phyloP scores from a whole-genome alignment of 805 yeast genomes.

The Lachancea meyersii region DNA sequence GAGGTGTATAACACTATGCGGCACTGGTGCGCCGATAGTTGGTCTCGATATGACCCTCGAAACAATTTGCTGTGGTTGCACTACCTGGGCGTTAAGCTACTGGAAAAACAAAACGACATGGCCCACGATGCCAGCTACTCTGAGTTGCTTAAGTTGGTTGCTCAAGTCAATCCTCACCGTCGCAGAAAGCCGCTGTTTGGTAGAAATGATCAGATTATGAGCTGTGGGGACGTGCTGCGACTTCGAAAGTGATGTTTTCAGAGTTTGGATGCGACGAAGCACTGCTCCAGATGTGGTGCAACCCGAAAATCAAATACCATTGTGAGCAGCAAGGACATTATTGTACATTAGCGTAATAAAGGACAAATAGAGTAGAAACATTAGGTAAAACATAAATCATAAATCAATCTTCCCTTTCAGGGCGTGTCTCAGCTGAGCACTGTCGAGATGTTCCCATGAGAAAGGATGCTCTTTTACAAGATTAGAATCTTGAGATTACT shows the following conservation, averaged over 20 bases:
- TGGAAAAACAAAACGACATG: slow-evolving; percentile 1
- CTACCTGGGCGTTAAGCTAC: slow-evolving; percentile 44
- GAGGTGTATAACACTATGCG: slow-evolving; percentile 58
- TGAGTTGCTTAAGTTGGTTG: slow-evolving; percentile 3
- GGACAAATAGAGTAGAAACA: neutral
- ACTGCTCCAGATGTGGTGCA: neutral
- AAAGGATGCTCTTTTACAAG: no score
- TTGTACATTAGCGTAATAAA: neutral
- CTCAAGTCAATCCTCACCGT: slow-evolving; percentile 6
- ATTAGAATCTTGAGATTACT: no score
- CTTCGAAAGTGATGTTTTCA: slow-evolving; percentile 1
- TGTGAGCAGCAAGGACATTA: neutral
- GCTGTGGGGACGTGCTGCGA: slow-evolving; percentile 6
- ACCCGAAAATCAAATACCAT: neutral
- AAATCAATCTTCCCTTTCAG: no score
- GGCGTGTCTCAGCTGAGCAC: no score
- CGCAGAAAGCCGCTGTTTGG: slow-evolving; percentile 6
- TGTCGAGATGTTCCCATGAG: no score
- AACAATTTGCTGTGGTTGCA: slow-evolving; percentile 63
- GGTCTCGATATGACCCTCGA: slow-evolving; percentile 30
- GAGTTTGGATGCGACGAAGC: neutral
- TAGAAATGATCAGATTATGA: slow-evolving; percentile 6
- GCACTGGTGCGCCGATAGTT: slow-evolving; percentile 20
- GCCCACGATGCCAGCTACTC: slow-evolving; percentile 6
- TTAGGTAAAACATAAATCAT: no score